Percentiles rank a stretch among this genome's conserved stretches.
These are phyloP conservation scores for Quercus lobata DNA, from an alignment of 331 rosid species.

Conservation along the genomic window DNA sequence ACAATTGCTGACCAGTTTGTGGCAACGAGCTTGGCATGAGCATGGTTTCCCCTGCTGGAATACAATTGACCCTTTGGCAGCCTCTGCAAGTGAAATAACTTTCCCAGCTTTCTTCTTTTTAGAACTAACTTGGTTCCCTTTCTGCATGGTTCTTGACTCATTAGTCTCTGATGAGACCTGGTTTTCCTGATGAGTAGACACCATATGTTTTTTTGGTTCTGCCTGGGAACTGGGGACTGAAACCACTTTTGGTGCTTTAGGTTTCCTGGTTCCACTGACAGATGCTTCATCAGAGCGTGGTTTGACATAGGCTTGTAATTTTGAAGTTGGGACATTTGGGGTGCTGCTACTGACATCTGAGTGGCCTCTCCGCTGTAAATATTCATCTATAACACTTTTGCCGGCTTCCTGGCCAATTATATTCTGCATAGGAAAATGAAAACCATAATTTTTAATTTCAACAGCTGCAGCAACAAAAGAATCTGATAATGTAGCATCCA, in stretches of 20 bases:
- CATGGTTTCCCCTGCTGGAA: constrained; percentile 94
- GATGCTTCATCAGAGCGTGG: constrained; percentile 60
- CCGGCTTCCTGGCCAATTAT: constrained; percentile 82
- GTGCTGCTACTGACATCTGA: constrained; percentile 31
- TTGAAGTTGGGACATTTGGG: constrained; percentile 42
- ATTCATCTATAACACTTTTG: constrained; percentile 76
- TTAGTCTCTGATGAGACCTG: constrained; percentile 27
- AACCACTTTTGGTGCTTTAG: constrained; percentile 48
- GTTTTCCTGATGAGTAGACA: constrained; percentile 32
- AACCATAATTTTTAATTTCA: not conserved
- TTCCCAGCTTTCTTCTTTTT: constrained; percentile 81
- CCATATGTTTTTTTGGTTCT: constrained; percentile 38
- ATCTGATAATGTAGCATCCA: not conserved
- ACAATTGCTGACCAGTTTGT: constrained; percentile 74
- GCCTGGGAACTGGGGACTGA: constrained; percentile 25
- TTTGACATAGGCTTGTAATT: constrained; percentile 80
- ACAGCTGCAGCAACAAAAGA: not conserved
- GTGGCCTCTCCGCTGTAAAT: constrained; percentile 57
- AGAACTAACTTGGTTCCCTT: constrained; percentile 59
- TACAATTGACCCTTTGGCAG: constrained; percentile 82
- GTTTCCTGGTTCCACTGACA: constrained; percentile 55
- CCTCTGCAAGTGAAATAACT: constrained; percentile 82
- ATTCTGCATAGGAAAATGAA: constrained; percentile 51
- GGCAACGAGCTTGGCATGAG: constrained; percentile 83
- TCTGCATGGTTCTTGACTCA: constrained; percentile 39